A percentile compares a stretch with the other conserved stretches of the same genome.
These are phyloP conservation scores for Diaporthe sp. DNA, from an alignment of 2,329 filamentous ascomycete species.

Conservation along the genomic window DNA sequence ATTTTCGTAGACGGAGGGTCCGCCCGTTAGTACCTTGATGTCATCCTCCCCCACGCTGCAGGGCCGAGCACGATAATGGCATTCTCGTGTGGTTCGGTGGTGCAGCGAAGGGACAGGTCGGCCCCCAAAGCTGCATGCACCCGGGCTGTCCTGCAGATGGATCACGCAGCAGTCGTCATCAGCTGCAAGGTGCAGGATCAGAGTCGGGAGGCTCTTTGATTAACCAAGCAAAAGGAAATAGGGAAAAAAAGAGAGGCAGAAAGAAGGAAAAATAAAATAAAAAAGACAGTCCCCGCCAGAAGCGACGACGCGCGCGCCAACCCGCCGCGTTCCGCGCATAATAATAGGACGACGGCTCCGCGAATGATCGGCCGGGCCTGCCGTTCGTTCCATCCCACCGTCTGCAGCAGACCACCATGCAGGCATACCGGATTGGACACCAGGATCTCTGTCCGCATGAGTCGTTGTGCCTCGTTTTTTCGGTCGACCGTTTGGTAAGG, in stretches of 20 bases:
- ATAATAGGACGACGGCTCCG: constrained; percentile 20
- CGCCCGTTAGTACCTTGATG: background rate
- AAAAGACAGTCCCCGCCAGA: background rate
- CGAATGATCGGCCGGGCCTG: constrained; percentile 26
- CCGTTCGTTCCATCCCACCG: constrained; percentile 25
- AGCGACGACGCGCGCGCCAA: constrained; percentile 29
- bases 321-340: constrained; percentile 10
- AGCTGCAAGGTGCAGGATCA: background rate
- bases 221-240: background rate
- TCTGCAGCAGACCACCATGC: background rate
- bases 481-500: constrained; percentile 23
- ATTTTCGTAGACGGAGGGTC: background rate
- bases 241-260: background rate
- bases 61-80: constrained; percentile 16
- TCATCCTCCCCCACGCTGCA: background rate
- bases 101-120: background rate
- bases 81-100: background rate
- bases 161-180: constrained; percentile 2
- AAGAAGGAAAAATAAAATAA: background rate
- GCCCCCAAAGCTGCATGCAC: constrained; percentile 3
- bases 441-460: background rate
- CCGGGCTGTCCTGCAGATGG: background rate
- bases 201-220: background rate
- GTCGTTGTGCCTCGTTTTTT: constrained; percentile 18
- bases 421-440: constrained; percentile 1